A percentile compares a stretch with the other conserved stretches of the same genome.
Conservation (phyloP, 176 grass and related monocot genomes). For the Dendrocalamus sinicus region DNA sequence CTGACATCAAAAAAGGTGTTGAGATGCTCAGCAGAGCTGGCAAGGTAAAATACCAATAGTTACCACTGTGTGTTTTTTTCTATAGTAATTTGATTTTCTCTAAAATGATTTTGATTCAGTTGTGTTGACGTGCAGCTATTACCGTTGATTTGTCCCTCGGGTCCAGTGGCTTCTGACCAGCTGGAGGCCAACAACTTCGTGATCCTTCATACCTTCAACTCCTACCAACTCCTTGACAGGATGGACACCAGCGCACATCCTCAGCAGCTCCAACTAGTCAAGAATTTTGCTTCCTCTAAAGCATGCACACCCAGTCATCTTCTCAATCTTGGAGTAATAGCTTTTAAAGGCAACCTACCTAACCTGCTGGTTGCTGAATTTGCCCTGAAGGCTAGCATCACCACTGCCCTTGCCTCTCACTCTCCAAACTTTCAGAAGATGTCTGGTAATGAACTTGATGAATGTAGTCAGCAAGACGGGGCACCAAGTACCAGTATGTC, state of each 20-base stretch:
- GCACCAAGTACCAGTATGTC: constrained; percentile 44
- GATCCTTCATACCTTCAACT: constrained; percentile 70
- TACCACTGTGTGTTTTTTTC: constrained; percentile 20
- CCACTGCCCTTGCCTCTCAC: constrained; percentile 61
- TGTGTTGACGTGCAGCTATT: constrained; percentile 58
- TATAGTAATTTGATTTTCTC: constrained; percentile 31
- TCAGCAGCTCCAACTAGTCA: constrained; percentile 78
- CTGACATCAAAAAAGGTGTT: constrained; percentile 75
- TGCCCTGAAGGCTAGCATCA: constrained; percentile 66
- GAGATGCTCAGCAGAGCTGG: constrained; percentile 84
- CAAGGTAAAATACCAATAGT: constrained; percentile 70
- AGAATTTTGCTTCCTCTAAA: constrained; percentile 77
- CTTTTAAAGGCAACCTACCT: constrained; percentile 58
- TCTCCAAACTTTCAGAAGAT: constrained; percentile 64
- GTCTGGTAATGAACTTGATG: constrained; percentile 48
- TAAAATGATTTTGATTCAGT: constrained; percentile 35
- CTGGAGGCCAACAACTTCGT: constrained; percentile 43
- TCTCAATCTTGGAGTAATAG: constrained; percentile 60
- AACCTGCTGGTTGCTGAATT: constrained; percentile 78
- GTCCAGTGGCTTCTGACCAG: constrained; percentile 50
- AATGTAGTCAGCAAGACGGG: constrained; percentile 48
- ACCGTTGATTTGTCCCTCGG: constrained; percentile 51
- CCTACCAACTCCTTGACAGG: constrained; percentile 72
- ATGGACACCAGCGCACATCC: constrained; percentile 40
- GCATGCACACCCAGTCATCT: constrained; percentile 64